A percentile compares a stretch with the other conserved stretches of the same genome.
phyloP scores from a whole-genome alignment of 495 filamentous ascomycete species.

The Lentithecium fluviatile region DNA sequence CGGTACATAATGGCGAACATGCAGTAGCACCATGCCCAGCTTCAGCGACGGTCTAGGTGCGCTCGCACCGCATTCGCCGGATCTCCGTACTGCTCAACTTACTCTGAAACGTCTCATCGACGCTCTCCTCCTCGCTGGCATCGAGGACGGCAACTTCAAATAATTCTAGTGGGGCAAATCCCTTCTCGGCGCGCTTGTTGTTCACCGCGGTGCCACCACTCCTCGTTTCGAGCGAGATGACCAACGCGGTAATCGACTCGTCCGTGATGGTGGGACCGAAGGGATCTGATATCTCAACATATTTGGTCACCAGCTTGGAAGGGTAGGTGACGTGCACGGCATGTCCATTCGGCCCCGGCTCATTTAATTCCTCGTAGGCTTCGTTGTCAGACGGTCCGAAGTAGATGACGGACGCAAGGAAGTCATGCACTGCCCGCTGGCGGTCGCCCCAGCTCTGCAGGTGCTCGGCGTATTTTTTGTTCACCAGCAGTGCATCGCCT shows the following conservation, averaged over 20 bases:
- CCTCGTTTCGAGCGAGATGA: slow-evolving; percentile 87
- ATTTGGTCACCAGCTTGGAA: slow-evolving; percentile 58
- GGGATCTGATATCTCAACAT: slow-evolving; percentile 81
- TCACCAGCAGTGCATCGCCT: slow-evolving; percentile 76
- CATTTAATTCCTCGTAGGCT: slow-evolving; percentile 31
- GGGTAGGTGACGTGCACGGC: slow-evolving; percentile 51
- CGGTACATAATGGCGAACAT: neutral
- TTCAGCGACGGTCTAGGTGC: slow-evolving; percentile 1
- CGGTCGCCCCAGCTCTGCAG: slow-evolving; percentile 77
- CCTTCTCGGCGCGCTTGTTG: slow-evolving; percentile 69
- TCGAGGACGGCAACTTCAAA: slow-evolving; percentile 93
- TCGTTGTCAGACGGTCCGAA: slow-evolving; percentile 46
- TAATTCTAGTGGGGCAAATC: slow-evolving; percentile 72
- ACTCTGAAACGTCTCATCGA: slow-evolving; percentile 61
- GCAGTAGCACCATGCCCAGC: neutral
- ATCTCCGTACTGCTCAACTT: slow-evolving; percentile 85
- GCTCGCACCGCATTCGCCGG: slow-evolving; percentile 50
- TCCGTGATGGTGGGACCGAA: slow-evolving; percentile 92
- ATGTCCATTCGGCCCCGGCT: slow-evolving; percentile 53
- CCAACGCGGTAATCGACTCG: slow-evolving; percentile 70
- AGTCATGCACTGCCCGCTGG: slow-evolving; percentile 63
- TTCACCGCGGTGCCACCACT: slow-evolving; percentile 83
- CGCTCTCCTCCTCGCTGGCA: slow-evolving; percentile 55
- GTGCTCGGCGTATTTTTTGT: slow-evolving; percentile 81
- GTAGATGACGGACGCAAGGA: slow-evolving; percentile 69